Conservation (phyloP, 345 rosid species). For the Citrus australasica region DNA sequence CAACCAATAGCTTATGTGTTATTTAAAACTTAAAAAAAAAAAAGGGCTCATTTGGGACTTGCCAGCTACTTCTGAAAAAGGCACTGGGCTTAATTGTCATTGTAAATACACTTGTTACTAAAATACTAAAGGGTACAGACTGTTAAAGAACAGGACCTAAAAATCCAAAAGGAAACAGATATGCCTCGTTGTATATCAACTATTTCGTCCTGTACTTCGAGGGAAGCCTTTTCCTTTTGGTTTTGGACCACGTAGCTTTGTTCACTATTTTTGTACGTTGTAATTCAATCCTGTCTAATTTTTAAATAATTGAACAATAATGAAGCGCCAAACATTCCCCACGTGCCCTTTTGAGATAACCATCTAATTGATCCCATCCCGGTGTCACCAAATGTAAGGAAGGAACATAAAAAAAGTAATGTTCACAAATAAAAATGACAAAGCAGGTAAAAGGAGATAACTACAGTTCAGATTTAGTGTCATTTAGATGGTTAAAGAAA, state of each 20-base stretch:
- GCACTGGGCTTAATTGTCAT: neutral
- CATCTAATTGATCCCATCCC: neutral
- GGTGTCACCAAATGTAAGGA: neutral
- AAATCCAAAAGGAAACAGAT: slow-evolving; percentile 4
- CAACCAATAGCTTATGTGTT: no score
- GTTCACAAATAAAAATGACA: neutral
- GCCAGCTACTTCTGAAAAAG: slow-evolving; percentile 5
- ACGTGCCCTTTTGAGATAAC: neutral
- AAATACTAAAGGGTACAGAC: neutral
- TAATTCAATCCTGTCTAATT: neutral
- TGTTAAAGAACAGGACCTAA: neutral
- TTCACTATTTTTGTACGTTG: neutral
- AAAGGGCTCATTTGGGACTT: neutral
- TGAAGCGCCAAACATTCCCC: neutral
- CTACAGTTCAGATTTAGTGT: neutral
- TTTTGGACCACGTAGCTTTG: slow-evolving; percentile 18
- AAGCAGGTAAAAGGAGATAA: neutral
- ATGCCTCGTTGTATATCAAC: slow-evolving; percentile 1
- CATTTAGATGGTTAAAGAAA: neutral
- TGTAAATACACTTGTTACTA: neutral
- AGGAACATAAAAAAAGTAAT: neutral
- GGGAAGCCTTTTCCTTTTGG: slow-evolving; percentile 15
- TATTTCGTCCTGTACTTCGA: slow-evolving; percentile 14
- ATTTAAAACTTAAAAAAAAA: no score
- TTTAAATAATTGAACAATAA: neutral